Percentiles rank a stretch among this genome's conserved stretches.
Evolutionary conservation across 1,284 basidiomycete species (phyloP).

Genomic region (Ustilago esculenta): DNA sequence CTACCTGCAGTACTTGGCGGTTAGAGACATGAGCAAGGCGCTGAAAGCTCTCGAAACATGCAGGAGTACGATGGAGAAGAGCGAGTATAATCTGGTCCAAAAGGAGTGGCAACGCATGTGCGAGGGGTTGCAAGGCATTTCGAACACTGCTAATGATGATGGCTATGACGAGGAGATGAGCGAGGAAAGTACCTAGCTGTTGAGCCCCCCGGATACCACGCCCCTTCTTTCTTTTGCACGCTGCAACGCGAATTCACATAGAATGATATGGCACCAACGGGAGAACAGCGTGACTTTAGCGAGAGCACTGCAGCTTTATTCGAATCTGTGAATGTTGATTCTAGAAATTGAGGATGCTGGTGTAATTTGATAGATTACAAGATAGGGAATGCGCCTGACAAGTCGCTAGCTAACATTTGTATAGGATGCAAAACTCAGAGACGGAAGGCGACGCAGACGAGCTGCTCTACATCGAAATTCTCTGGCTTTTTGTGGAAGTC

Average conservation of each 20-base stretch:
- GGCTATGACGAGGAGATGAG: background rate
- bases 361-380: background rate
- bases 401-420: background rate
- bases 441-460: conserved; percentile 52
- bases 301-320: too few relatives aligned
- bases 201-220: background rate
- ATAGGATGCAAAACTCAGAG: conserved; percentile 9
- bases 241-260: too few relatives aligned
- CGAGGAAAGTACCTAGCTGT: background rate
- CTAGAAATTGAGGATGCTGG: background rate
- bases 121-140: conserved; percentile 10
- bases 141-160: background rate
- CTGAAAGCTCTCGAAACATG: conserved; percentile 21
- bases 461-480: conserved; percentile 53
- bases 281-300: too few relatives aligned
- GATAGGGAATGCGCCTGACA: background rate
- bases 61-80: conserved; percentile 10
- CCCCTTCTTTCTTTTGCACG: too few relatives aligned
- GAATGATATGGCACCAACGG: too few relatives aligned
- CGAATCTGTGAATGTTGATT: too few relatives aligned
- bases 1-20: conserved; percentile 21
- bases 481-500: conserved; percentile 56
- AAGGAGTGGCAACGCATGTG: conserved; percentile 36
- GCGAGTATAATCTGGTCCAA: conserved; percentile 32
- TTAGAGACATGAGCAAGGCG: conserved; percentile 16